Percentiles rank a stretch among this genome's conserved stretches.
These are phyloP conservation scores for Theobroma cacao DNA, from an alignment of 345 rosid genomes.

Conservation along the genomic window DNA sequence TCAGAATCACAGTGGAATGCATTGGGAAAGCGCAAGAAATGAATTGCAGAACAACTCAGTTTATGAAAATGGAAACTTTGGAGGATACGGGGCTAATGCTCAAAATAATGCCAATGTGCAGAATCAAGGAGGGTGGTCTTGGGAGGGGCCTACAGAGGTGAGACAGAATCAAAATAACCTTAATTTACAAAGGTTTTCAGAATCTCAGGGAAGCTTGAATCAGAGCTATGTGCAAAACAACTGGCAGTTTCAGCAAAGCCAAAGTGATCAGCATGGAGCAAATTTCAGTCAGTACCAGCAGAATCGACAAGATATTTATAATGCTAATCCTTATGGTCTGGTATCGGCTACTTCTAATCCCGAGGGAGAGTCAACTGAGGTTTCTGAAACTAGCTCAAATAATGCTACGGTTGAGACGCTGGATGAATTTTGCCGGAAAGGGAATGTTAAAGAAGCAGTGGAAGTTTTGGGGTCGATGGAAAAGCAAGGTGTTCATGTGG, in stretches of 20 bases:
- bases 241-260: background rate
- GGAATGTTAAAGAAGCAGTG: slow-evolving; percentile 59
- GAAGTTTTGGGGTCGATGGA: slow-evolving; percentile 44
- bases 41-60: slow-evolving; percentile 9
- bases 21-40: slow-evolving; percentile 16
- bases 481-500: slow-evolving; percentile 38
- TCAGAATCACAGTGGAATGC: slow-evolving; percentile 13
- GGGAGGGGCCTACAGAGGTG: background rate
- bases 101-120: background rate
- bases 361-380: slow-evolving; percentile 7
- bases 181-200: slow-evolving; percentile 17
- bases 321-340: slow-evolving; percentile 5
- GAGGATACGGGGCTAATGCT: background rate
- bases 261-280: background rate
- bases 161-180: background rate
- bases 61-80: slow-evolving; percentile 17
- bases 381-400: slow-evolving; percentile 18
- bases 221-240: background rate
- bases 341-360: background rate
- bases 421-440: slow-evolving; percentile 51
- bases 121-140: background rate
- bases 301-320: background rate
- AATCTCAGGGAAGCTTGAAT: slow-evolving; percentile 18
- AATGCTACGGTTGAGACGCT: slow-evolving; percentile 37
- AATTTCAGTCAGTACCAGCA: background rate